A percentile compares a stretch with the other conserved stretches of the same genome.
Evolutionary conservation across 2,329 filamentous ascomycete species (phyloP).

Genomic region (Fusarium tanahbumbuense): DNA sequence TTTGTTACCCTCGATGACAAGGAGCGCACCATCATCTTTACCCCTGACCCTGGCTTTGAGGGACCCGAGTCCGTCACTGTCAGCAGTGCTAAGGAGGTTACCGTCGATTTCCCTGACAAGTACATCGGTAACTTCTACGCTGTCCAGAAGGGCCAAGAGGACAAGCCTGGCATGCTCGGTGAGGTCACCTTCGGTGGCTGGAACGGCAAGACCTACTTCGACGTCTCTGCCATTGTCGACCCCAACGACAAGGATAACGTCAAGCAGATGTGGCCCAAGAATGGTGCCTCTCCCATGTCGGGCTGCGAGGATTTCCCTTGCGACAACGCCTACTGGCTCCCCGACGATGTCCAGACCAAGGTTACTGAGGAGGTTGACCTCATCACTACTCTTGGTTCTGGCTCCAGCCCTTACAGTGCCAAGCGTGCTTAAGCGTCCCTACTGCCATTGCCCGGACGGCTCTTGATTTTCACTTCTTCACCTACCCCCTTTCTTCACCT

Average conservation of each 20-base stretch:
- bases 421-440: constrained; percentile 23
- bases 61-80: constrained; percentile 56
- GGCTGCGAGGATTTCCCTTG: constrained; percentile 66
- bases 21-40: constrained; percentile 64
- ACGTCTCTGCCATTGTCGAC: constrained; percentile 69
- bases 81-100: constrained; percentile 52
- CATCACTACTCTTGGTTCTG: constrained; percentile 62
- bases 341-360: constrained; percentile 68
- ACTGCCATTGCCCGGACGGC: constrained; percentile 26
- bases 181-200: constrained; percentile 64
- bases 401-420: constrained; percentile 41
- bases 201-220: constrained; percentile 64
- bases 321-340: constrained; percentile 64
- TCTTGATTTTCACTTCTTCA: constrained; percentile 28
- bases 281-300: constrained; percentile 54
- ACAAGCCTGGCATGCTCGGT: constrained; percentile 63
- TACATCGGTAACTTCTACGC: constrained; percentile 66
- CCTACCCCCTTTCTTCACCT: constrained; percentile 9
- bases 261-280: constrained; percentile 65
- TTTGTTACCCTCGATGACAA: constrained; percentile 69
- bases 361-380: constrained; percentile 60
- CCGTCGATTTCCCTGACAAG: constrained; percentile 56
- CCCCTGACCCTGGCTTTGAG: constrained; percentile 54
- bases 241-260: constrained; percentile 62
- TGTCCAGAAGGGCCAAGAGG: constrained; percentile 56